Base-by-base conservation (phyloP, 2,329 filamentous ascomycete species). In the Stachybotrys chlorohalonatus region DNA sequence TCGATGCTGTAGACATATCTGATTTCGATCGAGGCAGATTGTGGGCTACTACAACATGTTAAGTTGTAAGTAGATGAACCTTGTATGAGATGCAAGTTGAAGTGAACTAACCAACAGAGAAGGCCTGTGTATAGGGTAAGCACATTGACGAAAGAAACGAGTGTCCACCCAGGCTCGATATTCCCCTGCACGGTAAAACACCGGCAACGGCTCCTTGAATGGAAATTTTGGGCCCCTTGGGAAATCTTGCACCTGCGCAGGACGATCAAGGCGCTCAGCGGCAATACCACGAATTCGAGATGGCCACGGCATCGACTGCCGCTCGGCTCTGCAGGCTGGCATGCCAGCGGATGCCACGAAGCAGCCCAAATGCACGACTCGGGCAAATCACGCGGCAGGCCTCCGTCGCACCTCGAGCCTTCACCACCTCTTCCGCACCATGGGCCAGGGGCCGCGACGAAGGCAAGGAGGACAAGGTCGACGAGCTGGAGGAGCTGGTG, bases 231-330 rank as follows among this genome's bases (percentile, higher is more conserved):
- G 39, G 17, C 54, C 36, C 13, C 36, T 3, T 42, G 5, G 36
- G 36, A 49, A 31, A 32, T 55, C 13, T 42, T 42, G 36, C 9
- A 13, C 36, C 36, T 13, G 36, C 36, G 36, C 36, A 42, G 36
- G 36, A 42, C 36, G 36, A 42, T 42, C 36, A 42, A 9, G 36
- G 36, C 36, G 36, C 6, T 47, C n/a, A 11, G 8, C 46, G 15
- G 46, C 46, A 47, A 24, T 47, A 9, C 15, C 46, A 47, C 17
- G 15, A 47, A 47, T 55, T 64, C 59, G 60, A 59, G 60, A 74
- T 74, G 71, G 68, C 71, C 57, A 68, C 72, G 62, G 65, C 70
- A 60, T 69, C 68, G 55, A 65, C 63, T 60, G 69, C 69, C 61
- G 64, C 65, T 54, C 67, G 71, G 63, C 63, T 73, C 55, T 73